phyloP scores from a whole-genome alignment of 129 eudicot genomes.

The Tanacetum coccineum region DNA sequence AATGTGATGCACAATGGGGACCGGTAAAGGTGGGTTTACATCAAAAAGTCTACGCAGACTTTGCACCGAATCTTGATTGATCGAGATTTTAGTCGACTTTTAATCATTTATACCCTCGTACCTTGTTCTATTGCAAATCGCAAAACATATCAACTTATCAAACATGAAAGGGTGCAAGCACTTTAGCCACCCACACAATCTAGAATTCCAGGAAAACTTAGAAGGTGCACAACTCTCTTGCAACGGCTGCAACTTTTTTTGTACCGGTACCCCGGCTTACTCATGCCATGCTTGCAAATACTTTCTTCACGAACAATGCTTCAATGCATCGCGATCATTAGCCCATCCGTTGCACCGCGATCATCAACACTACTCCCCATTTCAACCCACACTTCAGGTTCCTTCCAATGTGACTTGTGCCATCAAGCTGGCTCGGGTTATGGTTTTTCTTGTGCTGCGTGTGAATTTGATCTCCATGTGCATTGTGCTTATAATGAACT shows the following conservation, averaged over 20 bases:
- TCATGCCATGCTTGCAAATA: constrained; percentile 12
- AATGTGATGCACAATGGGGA: no score
- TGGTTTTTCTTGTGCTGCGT: constrained; percentile 13
- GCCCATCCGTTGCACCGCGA: constrained; percentile 19
- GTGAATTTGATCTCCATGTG: constrained; percentile 27
- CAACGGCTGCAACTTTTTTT: constrained; percentile 26
- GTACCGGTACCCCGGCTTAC: constrained; percentile 18
- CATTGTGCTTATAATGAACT: constrained; percentile 22
- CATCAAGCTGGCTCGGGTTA: neutral
- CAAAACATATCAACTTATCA: neutral
- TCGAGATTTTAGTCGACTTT: neutral
- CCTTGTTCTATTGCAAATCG: neutral
- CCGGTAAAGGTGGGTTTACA: no score
- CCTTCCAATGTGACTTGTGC: constrained; percentile 14
- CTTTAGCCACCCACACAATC: constrained; percentile 26
- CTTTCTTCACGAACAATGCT: constrained; percentile 28
- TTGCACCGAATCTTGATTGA: neutral
- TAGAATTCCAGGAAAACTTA: constrained; percentile 19
- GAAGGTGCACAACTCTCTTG: constrained; percentile 25
- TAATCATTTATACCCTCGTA: no score
- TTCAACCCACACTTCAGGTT: constrained; percentile 6
- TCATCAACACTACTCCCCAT: constrained; percentile 20
- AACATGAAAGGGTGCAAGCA: neutral
- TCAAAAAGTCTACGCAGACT: no score
- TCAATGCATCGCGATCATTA: constrained; percentile 10